phyloP scores from a whole-genome alignment of 495 filamentous ascomycete genomes.

The Lasiosphaeriaceae sp. region DNA sequence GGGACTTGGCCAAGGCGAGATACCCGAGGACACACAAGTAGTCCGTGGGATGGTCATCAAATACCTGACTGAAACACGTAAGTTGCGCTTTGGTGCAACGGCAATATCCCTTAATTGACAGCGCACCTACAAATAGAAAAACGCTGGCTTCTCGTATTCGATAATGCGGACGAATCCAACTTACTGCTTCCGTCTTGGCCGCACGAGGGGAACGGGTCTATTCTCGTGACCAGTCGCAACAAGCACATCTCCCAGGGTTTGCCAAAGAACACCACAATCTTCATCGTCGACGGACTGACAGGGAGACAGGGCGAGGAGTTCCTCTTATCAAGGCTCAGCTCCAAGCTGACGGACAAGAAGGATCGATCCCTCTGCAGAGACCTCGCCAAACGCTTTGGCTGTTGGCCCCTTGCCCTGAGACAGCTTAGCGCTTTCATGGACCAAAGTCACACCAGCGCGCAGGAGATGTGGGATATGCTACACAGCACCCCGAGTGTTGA shows the following conservation, averaged over 20 bases:
- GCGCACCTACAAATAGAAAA: background rate
- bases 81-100: no score
- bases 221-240: constrained; percentile 1
- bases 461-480: constrained; percentile 3
- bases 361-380: background rate
- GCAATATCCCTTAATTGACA: no score
- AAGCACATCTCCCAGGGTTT: background rate
- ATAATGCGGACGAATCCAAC: constrained; percentile 1
- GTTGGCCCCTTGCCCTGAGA: background rate
- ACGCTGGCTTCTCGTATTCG: constrained; percentile 1
- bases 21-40: no score
- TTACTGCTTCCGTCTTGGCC: background rate
- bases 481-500: background rate
- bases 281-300: background rate
- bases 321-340: background rate
- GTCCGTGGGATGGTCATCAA: no score
- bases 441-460: background rate
- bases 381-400: background rate
- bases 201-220: background rate
- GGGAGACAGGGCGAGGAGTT: background rate
- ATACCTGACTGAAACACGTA: no score
- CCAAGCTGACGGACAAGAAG: background rate
- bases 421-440: constrained; percentile 4
- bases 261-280: no score
- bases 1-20: background rate